phyloP scores from a whole-genome alignment of 1,284 basidiomycete genomes.

The Trichosporon sp. region DNA sequence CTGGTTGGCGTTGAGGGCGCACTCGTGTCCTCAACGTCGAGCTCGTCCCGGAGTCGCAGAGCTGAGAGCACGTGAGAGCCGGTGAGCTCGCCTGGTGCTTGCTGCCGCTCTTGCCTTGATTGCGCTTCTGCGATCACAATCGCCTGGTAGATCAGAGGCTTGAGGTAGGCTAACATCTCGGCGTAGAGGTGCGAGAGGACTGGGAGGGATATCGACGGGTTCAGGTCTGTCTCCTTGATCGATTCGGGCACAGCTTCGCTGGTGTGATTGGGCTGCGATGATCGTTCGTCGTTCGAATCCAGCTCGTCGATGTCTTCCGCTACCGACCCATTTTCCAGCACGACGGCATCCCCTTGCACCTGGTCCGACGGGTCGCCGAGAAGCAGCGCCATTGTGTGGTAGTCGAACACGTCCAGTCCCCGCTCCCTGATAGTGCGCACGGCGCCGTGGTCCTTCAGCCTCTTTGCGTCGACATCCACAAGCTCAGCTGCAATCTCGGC shows the following conservation, averaged over 20 bases:
- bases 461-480: not conserved
- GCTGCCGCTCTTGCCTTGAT: not conserved
- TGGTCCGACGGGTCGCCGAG: not conserved
- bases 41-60: not conserved
- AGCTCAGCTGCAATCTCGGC: not conserved
- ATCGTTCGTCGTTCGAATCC: not conserved
- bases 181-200: constrained; percentile 18
- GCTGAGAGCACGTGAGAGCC: not conserved
- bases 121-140: constrained; percentile 23
- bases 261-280: not conserved
- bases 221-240: not conserved
- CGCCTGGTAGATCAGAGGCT: constrained; percentile 16
- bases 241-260: not conserved
- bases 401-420: constrained; percentile 27
- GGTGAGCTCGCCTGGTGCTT: not conserved
- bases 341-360: not conserved
- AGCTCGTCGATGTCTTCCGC: not conserved
- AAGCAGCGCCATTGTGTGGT: not conserved
- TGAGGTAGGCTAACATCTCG: constrained; percentile 19
- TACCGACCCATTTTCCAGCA: not conserved
- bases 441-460: not conserved
- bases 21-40: not conserved
- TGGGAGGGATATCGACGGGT: constrained; percentile 12
- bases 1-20: not conserved
- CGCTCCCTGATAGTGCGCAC: not conserved